Evolutionary conservation across 1,139 yeast genomes (phyloP).

Genomic region (Suhomyces guaymorum): DNA sequence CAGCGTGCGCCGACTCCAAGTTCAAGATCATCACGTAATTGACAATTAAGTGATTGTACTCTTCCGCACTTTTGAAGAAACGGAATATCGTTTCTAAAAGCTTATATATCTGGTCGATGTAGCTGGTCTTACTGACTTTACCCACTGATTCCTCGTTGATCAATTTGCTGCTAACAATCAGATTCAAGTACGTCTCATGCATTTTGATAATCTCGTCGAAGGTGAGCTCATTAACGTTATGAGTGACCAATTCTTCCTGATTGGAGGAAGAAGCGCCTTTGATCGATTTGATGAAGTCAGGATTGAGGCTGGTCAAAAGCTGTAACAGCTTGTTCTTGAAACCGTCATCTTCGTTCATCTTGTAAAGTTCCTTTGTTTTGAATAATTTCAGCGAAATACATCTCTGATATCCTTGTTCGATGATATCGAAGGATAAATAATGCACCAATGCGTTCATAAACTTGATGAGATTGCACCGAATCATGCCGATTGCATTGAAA

Average conservation of each 20-base stretch:
- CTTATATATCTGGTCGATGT: conserved; percentile 47
- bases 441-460: conserved; percentile 46
- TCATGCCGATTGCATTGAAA: conserved; percentile 42
- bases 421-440: conserved; percentile 50
- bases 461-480: conserved; percentile 47
- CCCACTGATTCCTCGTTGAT: conserved; percentile 39
- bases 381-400: conserved; percentile 28
- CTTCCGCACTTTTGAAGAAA: conserved; percentile 48
- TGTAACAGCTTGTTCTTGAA: conserved; percentile 16
- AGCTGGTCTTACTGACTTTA: conserved; percentile 38
- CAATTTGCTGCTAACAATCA: conserved; percentile 43
- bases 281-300: conserved; percentile 13
- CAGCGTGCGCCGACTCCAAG: conserved; percentile 24
- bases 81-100: conserved; percentile 44
- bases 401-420: conserved; percentile 43
- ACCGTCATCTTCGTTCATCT: conserved; percentile 10
- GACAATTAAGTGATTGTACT: conserved; percentile 36
- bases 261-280: conserved; percentile 12
- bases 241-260: conserved; percentile 11
- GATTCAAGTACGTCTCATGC: conserved; percentile 42
- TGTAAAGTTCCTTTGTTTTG: conserved; percentile 15
- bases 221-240: conserved; percentile 28
- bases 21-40: conserved; percentile 28
- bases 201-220: conserved; percentile 49
- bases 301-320: conserved; percentile 16